Conservation (phyloP, 768 basidiomycete genomes). For the Kwoniella sp. region DNA sequence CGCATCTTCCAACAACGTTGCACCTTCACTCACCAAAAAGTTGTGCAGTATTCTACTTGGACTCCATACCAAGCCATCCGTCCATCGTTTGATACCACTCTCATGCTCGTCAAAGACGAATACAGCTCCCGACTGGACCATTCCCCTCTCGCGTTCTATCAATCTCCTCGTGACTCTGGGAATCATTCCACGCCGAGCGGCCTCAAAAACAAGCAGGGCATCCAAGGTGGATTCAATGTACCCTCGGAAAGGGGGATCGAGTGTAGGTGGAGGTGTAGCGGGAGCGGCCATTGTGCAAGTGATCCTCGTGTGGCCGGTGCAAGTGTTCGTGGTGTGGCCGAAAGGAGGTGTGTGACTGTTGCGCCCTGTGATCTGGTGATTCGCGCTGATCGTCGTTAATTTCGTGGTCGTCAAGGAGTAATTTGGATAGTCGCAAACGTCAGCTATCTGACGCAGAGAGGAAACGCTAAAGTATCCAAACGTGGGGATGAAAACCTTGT, state of each 20-base stretch:
- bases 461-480: constrained; percentile 1
- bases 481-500: neutral
- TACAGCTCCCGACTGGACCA: constrained; percentile 90
- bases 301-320: too few relatives aligned
- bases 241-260: constrained; percentile 85
- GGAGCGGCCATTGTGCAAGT: constrained; percentile 3
- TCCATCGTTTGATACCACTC: constrained; percentile 95
- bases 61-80: constrained; percentile 95
- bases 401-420: neutral
- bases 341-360: too few relatives aligned
- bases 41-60: constrained; percentile 91
- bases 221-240: constrained; percentile 95
- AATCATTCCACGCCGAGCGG: constrained; percentile 83
- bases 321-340: neutral
- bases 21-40: constrained; percentile 67
- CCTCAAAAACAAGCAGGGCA: constrained; percentile 94
- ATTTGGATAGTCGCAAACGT: too few relatives aligned
- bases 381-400: neutral
- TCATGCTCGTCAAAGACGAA: constrained; percentile 98
- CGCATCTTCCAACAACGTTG: too few relatives aligned
- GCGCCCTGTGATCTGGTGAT: neutral
- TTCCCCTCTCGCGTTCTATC: constrained; percentile 85
- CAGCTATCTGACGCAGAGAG: too few relatives aligned
- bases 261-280: constrained; percentile 33
- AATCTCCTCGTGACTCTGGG: constrained; percentile 88